phyloP scores from a whole-genome alignment of 2,329 filamentous ascomycete genomes.

The Trichoderma oligosporum region DNA sequence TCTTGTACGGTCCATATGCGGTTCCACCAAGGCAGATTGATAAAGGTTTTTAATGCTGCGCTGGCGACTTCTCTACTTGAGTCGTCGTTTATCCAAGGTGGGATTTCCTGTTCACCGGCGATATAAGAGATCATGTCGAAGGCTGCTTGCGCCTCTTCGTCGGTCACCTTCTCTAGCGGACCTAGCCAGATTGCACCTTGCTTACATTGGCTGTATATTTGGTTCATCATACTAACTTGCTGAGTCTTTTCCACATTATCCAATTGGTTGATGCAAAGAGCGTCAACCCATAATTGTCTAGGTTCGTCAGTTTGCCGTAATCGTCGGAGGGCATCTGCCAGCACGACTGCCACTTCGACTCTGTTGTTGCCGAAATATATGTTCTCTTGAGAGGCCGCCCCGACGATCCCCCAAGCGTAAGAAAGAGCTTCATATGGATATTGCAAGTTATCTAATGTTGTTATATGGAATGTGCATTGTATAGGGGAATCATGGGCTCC shows the following conservation, averaged over 20 bases:
- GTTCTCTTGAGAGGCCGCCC: background rate
- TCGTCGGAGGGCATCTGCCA: background rate
- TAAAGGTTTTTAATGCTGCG: background rate
- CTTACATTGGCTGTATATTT: background rate
- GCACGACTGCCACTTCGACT: background rate
- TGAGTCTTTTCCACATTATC: slow-evolving; percentile 4
- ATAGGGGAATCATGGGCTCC: slow-evolving; percentile 1
- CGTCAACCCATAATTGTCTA: slow-evolving; percentile 3
- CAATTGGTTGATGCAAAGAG: slow-evolving; percentile 4
- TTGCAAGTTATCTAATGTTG: background rate
- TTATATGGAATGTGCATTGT: background rate
- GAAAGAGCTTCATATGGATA: slow-evolving; percentile 7
- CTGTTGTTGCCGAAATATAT: background rate
- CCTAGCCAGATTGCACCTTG: slow-evolving; percentile 12
- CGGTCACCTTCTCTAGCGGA: background rate
- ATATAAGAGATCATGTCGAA: slow-evolving; percentile 6
- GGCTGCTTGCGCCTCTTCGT: background rate
- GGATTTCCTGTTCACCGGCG: background rate
- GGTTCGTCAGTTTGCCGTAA: background rate
- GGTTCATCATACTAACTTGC: slow-evolving; percentile 11
- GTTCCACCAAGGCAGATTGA: slow-evolving; percentile 1
- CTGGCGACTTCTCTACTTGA: background rate
- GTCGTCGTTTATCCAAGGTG: background rate
- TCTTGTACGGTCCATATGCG: slow-evolving; percentile 15
- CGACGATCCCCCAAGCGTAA: slow-evolving; percentile 3